Conservation (phyloP, 164 flowering plant species). For the Brasenia schreberi region DNA sequence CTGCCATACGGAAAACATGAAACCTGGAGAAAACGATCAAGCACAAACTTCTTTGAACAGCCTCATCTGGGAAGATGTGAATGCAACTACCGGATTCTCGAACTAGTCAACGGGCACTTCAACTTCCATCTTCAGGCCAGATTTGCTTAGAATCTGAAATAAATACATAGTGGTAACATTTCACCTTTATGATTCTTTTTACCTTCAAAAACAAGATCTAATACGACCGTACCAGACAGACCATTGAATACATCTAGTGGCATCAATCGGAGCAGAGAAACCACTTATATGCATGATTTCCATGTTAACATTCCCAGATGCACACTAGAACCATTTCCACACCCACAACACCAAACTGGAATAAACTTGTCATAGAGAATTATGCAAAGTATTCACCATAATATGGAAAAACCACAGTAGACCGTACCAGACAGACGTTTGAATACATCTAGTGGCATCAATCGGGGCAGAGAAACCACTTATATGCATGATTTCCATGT, state of each 20-base stretch:
- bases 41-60: not conserved
- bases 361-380: no score
- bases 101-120: constrained; percentile 59
- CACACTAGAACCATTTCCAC: no score
- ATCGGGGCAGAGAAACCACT: no score
- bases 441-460: not conserved
- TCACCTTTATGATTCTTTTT: not conserved
- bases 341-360: no score
- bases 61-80: not conserved
- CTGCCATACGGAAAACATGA: not conserved
- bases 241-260: not conserved
- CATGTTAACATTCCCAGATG: not conserved
- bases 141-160: constrained; percentile 38
- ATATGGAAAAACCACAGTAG: no score
- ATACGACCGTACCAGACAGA: not conserved
- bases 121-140: constrained; percentile 63
- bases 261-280: no score
- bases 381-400: no score
- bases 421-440: not conserved
- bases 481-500: no score
- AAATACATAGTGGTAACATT: not conserved
- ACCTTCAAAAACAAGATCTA: not conserved
- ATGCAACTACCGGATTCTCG: not conserved
- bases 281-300: no score
- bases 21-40: not conserved